phyloP scores from a whole-genome alignment of 129 eudicot genomes.

The Mikania micrantha region DNA sequence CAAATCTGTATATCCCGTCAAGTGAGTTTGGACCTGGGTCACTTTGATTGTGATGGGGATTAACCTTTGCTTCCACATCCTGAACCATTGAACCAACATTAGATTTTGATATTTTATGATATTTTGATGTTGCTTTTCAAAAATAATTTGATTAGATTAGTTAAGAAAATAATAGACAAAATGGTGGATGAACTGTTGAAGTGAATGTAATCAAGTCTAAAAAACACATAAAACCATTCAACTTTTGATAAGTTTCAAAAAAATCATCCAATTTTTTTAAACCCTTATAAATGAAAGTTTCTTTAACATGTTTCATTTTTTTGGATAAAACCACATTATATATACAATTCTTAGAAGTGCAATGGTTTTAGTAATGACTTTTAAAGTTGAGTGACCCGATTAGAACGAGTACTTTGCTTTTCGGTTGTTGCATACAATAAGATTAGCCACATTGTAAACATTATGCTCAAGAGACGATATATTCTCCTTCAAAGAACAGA shows the following conservation, averaged over 20 bases:
- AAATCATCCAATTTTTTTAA: too few species aligned
- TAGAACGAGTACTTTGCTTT: slow-evolving; percentile 36
- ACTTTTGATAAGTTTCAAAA: too few species aligned
- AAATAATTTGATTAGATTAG: too few species aligned
- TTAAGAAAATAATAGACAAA: too few species aligned
- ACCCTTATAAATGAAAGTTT: too few species aligned
- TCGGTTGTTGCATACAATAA: slow-evolving; percentile 22
- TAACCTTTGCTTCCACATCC: slow-evolving; percentile 33
- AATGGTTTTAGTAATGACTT: not conserved
- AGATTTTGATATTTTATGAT: too few species aligned
- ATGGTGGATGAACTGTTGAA: too few species aligned
- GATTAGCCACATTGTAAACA: slow-evolving; percentile 25
- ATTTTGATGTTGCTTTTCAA: too few species aligned
- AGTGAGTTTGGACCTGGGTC: slow-evolving; percentile 16
- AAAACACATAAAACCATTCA: too few species aligned
- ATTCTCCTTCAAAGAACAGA: slow-evolving; percentile 52
- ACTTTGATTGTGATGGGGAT: slow-evolving; percentile 21
- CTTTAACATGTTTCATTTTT: slow-evolving; percentile 21
- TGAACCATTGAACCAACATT: slow-evolving; percentile 37
- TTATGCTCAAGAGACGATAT: slow-evolving; percentile 57
- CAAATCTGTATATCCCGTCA: slow-evolving; percentile 43
- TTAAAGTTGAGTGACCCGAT: not conserved
- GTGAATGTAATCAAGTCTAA: too few species aligned
- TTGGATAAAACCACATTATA: too few species aligned
- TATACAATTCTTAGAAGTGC: not conserved